These are phyloP conservation scores for Salix udensis DNA, from an alignment of 345 rosid species.

Conservation along the genomic window DNA sequence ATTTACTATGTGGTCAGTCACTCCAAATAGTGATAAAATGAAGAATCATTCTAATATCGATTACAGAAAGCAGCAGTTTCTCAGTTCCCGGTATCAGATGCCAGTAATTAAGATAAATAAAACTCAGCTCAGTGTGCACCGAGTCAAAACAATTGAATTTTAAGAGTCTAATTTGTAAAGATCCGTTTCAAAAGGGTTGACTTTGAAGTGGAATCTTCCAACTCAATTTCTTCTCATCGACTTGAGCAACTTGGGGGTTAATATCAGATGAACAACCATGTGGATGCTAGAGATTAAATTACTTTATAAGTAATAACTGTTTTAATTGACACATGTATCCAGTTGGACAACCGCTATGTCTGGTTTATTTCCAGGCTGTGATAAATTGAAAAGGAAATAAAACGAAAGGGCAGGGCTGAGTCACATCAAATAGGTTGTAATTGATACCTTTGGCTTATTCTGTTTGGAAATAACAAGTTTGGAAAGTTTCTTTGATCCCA, in stretches of 20 bases:
- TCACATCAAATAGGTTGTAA: neutral
- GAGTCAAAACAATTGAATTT: neutral
- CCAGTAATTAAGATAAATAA: neutral
- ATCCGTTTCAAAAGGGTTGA: neutral
- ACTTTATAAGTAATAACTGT: too few species aligned
- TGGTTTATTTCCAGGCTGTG: neutral
- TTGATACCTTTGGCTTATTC: constrained; percentile 55
- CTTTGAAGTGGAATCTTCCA: too few species aligned
- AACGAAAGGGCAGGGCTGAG: neutral
- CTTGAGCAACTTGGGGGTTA: too few species aligned
- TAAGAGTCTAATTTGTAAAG: neutral
- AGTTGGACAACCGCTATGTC: too few species aligned
- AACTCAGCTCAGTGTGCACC: neutral
- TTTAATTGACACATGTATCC: too few species aligned
- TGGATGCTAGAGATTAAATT: too few species aligned
- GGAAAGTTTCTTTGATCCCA: constrained; percentile 42
- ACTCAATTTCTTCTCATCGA: too few species aligned
- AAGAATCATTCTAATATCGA: neutral
- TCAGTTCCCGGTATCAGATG: neutral
- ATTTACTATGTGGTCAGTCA: too few species aligned
- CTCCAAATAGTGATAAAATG: too few species aligned
- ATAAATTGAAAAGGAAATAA: neutral
- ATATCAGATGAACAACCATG: too few species aligned
- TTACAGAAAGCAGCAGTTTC: neutral
- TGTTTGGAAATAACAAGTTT: constrained; percentile 45